phyloP scores from a whole-genome alignment of 345 rosid species.

The Atalantia buxifolia region DNA sequence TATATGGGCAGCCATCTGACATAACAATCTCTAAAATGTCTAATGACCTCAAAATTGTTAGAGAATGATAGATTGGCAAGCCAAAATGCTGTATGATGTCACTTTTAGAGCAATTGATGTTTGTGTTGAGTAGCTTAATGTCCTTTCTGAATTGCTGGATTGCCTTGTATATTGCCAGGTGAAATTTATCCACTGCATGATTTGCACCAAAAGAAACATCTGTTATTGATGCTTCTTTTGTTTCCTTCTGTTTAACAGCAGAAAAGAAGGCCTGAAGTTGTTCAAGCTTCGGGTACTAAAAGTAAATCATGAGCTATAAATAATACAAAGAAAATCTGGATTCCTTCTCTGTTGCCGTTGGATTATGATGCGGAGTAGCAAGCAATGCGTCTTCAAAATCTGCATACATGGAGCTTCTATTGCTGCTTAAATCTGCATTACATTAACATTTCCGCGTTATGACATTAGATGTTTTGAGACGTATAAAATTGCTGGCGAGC shows the following conservation, averaged over 20 bases:
- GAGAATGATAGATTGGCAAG: background rate
- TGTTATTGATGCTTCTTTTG: background rate
- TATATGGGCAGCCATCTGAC: background rate
- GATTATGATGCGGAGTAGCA: background rate
- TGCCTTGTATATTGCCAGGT: background rate
- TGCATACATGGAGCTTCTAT: background rate
- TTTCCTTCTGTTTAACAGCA: constrained; percentile 1
- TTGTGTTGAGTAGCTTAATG: background rate
- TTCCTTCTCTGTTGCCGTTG: background rate
- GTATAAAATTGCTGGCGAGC: background rate
- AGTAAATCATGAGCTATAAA: background rate
- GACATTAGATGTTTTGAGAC: constrained; percentile 3
- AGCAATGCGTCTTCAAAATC: background rate
- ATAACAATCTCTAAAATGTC: background rate
- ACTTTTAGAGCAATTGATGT: background rate
- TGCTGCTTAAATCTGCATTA: background rate
- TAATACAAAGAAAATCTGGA: background rate
- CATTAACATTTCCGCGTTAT: background rate
- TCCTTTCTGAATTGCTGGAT: background rate
- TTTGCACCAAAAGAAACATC: background rate
- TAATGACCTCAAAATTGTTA: background rate
- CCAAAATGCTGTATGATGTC: background rate
- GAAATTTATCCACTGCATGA: background rate
- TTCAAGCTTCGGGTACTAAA: background rate
- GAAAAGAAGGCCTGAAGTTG: background rate